These are phyloP conservation scores for Cyclotella kingstonii DNA, from an alignment of 108 stramenopile genomes.

Conservation along the genomic window DNA sequence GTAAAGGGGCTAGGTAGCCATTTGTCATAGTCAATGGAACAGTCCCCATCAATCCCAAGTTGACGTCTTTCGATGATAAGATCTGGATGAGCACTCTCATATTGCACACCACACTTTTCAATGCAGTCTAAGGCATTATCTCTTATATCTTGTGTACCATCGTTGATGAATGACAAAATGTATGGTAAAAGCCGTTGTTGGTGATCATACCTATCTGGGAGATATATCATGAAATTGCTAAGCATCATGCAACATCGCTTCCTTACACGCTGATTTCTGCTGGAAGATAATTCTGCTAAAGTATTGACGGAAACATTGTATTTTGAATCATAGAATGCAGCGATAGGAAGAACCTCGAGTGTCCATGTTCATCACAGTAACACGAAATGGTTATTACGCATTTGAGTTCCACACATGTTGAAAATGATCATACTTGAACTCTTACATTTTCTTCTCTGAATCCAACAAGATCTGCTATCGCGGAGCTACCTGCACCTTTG, in stretches of 20 bases:
- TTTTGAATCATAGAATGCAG: slow-evolving; percentile 65
- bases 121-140: slow-evolving; percentile 37
- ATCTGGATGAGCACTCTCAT: slow-evolving; percentile 67
- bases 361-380: neutral
- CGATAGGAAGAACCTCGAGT: slow-evolving; percentile 64
- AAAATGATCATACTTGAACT: too few species aligned
- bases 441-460: slow-evolving; percentile 69
- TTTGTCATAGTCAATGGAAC: slow-evolving; percentile 46
- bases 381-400: neutral
- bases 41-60: slow-evolving; percentile 75
- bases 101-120: slow-evolving; percentile 59
- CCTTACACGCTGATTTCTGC: slow-evolving; percentile 55
- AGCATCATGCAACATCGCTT: slow-evolving; percentile 51
- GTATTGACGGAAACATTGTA: slow-evolving; percentile 50
- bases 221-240: slow-evolving; percentile 52
- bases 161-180: slow-evolving; percentile 61
- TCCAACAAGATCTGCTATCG: slow-evolving; percentile 76
- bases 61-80: slow-evolving; percentile 70
- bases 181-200: slow-evolving; percentile 80
- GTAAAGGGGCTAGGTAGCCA: slow-evolving; percentile 61
- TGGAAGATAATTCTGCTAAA: slow-evolving; percentile 51
- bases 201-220: slow-evolving; percentile 77
- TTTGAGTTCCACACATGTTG: too few species aligned
- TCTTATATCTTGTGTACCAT: slow-evolving; percentile 24
- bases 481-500: slow-evolving; percentile 76